Base-by-base conservation (phyloP, 176 grass and related monocot species). In the Musa itinerans region DNA sequence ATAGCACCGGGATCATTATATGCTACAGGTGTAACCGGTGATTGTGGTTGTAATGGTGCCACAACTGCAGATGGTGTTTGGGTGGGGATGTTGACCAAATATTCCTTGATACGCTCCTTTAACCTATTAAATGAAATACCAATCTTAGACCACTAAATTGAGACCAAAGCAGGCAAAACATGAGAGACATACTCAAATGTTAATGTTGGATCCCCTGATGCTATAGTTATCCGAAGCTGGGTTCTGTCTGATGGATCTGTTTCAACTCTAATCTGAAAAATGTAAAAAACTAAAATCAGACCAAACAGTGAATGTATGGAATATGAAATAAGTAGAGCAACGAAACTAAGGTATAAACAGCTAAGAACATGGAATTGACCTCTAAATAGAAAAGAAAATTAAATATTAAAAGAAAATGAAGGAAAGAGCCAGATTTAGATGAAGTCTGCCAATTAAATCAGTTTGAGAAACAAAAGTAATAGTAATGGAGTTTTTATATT, bases 201-300 rank as follows among this genome's bases (percentile, higher is more conserved):
- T 85, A 99, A 87, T 73, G 78, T 63, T 71, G 89, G 95, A 87
- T 99, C 90, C 74, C 90, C 95, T 9, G 95, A 94, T 69, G 86
- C 90, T 66, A 94, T 72, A 48, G 90, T 99, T 61, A 99, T 86
- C 74, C 95, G 86, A 69, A 99, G 88, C 66, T 99, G 95, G 50
- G 84, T 94, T 87, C 95, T 91, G 69, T 99, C 95, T 66, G 92
- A 85, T 78, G 95, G 90, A 82, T 99, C 95, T 57, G 95, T 99
- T 86, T 99, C 95, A 65, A 99, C 78, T 87, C 95, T 90, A 24
- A 94, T 52, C 95, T 98, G 74, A 4, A 86, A 43, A 43, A 0
- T 43, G 34, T 43, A 6, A 43, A 43, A 43, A 43, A 6, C 24
- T 6, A 43, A 43, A 43, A 43, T 43, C 34, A 43, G 34, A 43